phyloP scores from a whole-genome alignment of 306 rosid species.

The Fagus crenata region DNA sequence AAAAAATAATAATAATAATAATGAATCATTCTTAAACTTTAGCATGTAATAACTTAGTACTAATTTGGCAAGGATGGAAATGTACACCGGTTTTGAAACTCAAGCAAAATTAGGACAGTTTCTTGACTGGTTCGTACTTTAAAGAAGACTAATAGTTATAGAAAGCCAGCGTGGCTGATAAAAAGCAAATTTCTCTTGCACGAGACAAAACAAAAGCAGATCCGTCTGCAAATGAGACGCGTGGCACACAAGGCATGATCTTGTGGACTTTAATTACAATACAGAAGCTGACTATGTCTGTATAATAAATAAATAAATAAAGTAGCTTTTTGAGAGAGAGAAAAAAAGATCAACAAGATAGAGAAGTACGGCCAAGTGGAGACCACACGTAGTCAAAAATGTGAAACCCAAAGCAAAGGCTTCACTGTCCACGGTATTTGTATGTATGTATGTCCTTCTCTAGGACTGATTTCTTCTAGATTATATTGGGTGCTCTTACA shows the following conservation, averaged over 20 bases:
- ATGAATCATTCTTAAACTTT: too few relatives aligned
- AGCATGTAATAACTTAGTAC: too few relatives aligned
- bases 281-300: slow-evolving; percentile 14
- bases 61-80: too few relatives aligned
- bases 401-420: not conserved
- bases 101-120: too few relatives aligned
- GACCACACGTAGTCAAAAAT: slow-evolving; percentile 44
- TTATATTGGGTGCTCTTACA: too few relatives aligned
- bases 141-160: not conserved
- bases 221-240: slow-evolving; percentile 42
- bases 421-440: not conserved
- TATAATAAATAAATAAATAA: slow-evolving; percentile 57
- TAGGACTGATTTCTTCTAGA: too few relatives aligned
- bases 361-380: slow-evolving; percentile 28
- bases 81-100: too few relatives aligned
- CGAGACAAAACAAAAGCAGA: slow-evolving; percentile 14
- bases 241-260: slow-evolving; percentile 39
- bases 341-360: not conserved
- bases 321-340: slow-evolving; percentile 47
- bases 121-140: too few relatives aligned
- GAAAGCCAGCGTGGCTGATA: not conserved
- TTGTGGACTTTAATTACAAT: slow-evolving; percentile 20
- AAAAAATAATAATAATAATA: too few relatives aligned
- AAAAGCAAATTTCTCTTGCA: not conserved
- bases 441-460: too few relatives aligned